Conservation (phyloP, 2,329 filamentous ascomycete species). For the Endocalyx cinctus region DNA sequence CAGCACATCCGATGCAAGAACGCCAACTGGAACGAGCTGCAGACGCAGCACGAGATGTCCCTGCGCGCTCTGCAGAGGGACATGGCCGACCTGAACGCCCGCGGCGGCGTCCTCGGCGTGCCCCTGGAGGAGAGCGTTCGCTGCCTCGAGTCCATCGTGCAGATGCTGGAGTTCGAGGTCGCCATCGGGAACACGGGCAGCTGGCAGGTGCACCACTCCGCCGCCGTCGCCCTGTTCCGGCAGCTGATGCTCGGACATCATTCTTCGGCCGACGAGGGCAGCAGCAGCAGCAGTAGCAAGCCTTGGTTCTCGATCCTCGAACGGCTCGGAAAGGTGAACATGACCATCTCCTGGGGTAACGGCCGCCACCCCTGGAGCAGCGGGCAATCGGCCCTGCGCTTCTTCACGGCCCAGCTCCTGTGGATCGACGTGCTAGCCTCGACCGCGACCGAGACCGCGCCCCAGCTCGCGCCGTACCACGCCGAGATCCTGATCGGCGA, state of each 20-base stretch:
- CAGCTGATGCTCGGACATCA: slow-evolving; percentile 36
- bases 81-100: slow-evolving; percentile 29
- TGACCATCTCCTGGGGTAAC: slow-evolving; percentile 9
- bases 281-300: slow-evolving; percentile 2
- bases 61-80: slow-evolving; percentile 40
- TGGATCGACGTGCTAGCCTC: slow-evolving; percentile 47
- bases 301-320: slow-evolving; percentile 32
- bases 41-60: slow-evolving; percentile 39
- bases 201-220: slow-evolving; percentile 47
- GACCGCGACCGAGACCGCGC: slow-evolving; percentile 38
- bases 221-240: slow-evolving; percentile 44
- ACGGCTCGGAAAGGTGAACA: slow-evolving; percentile 11
- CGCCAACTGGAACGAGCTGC: slow-evolving; percentile 34
- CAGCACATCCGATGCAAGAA: slow-evolving; percentile 29
- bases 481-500: slow-evolving; percentile 29
- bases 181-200: slow-evolving; percentile 40
- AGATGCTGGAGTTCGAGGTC: slow-evolving; percentile 50
- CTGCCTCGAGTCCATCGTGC: slow-evolving; percentile 47
- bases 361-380: slow-evolving; percentile 36
- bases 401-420: slow-evolving; percentile 42
- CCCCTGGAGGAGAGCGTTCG: slow-evolving; percentile 30
- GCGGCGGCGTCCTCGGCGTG: slow-evolving; percentile 22
- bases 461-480: slow-evolving; percentile 39
- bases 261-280: too few relatives aligned
- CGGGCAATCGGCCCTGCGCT: slow-evolving; percentile 43